Base-by-base conservation (phyloP, 2,329 filamentous ascomycete species). In the Arthroderma sp. region DNA sequence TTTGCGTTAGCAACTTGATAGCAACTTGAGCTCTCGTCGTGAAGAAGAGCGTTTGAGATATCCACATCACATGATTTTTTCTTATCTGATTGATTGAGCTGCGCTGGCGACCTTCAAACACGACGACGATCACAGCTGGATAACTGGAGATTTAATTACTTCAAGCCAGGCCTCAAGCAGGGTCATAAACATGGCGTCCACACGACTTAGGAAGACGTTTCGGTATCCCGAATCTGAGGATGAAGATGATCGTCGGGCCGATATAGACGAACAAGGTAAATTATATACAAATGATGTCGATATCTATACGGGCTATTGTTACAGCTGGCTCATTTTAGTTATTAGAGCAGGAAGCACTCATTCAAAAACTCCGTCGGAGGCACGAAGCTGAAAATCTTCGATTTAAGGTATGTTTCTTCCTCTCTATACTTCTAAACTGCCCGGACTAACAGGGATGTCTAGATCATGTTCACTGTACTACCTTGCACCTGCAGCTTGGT, bases 201-300 rank as follows among this genome's bases (percentile, higher is more conserved):
- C 83, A 43, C 79, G 83, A 50, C 68, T 91, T 38, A 80, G 87
- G 56, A 81, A 75, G 55, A 81, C 83, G 6, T 91, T 93, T 64
- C 76, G 74, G 49, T 91, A 89, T 64, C 82, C 82, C 4, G 64
- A 68, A 46, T 78, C 82, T 55, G 71, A 72, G 40, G 68, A 72
- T 49, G 66, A 68, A 38, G 69, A 74, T 32, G 70, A 73, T 59
- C 62, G 70, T 29, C 72, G 75, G 8, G 73, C 79, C 52, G 75
- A 78, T 45, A 69, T 91, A 48, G 85, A 91, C 59, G 83, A 88
- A 63, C 74, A 88, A 72, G 81, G 81, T 81, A 60, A 43, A 51
- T 43, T 36, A 22, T 22, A 22, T 22, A 22, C 15, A 22, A 27
- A 34, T 31, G 22, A 29, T 30, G 29, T 30, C 36, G 43, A 30